A percentile compares a stretch with the other conserved stretches of the same genome.
phyloP scores from a whole-genome alignment of 768 basidiomycete species.

The Neoboletus subvelutipes region DNA sequence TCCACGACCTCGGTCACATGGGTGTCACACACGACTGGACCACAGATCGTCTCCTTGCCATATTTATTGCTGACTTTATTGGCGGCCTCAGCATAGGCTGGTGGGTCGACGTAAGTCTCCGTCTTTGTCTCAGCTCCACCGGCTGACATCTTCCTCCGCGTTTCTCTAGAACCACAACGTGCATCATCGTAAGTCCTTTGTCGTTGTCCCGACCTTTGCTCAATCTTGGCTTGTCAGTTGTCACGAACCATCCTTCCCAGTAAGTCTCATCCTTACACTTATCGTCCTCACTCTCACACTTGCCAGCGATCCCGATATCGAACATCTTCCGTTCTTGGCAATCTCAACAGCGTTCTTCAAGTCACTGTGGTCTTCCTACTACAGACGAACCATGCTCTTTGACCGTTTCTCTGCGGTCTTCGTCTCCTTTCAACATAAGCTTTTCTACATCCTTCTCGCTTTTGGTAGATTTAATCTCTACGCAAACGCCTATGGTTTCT shows the following conservation, averaged over 20 bases:
- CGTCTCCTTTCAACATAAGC: constrained; percentile 80
- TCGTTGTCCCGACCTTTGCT: not conserved
- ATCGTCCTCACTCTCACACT: constrained; percentile 7
- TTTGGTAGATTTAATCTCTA: constrained; percentile 97
- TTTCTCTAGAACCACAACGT: constrained; percentile 81
- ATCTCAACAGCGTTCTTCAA: constrained; percentile 86
- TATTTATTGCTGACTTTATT: constrained; percentile 77
- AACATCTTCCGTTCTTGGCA: constrained; percentile 92
- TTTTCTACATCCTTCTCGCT: constrained; percentile 89
- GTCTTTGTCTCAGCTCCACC: constrained; percentile 1
- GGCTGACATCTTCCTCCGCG: constrained; percentile 3
- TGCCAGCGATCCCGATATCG: constrained; percentile 76
- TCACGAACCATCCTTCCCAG: constrained; percentile 97
- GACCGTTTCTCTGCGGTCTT: constrained; percentile 66
- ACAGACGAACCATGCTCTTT: constrained; percentile 82
- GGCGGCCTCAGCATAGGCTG: constrained; percentile 95
- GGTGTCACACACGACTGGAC: constrained; percentile 89
- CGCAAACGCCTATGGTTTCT: constrained; percentile 76
- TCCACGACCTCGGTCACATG: constrained; percentile 94
- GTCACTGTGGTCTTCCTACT: constrained; percentile 90
- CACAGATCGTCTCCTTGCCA: constrained; percentile 76
- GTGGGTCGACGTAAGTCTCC: constrained; percentile 90
- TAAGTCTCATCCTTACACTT: constrained; percentile 38
- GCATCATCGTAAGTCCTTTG: constrained; percentile 76
- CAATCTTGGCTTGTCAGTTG: constrained; percentile 51